Percentiles rank a stretch among this genome's conserved stretches.
Evolutionary conservation across 2,329 filamentous ascomycete species (phyloP).

Genomic region (Pseudocercospora crystallina): DNA sequence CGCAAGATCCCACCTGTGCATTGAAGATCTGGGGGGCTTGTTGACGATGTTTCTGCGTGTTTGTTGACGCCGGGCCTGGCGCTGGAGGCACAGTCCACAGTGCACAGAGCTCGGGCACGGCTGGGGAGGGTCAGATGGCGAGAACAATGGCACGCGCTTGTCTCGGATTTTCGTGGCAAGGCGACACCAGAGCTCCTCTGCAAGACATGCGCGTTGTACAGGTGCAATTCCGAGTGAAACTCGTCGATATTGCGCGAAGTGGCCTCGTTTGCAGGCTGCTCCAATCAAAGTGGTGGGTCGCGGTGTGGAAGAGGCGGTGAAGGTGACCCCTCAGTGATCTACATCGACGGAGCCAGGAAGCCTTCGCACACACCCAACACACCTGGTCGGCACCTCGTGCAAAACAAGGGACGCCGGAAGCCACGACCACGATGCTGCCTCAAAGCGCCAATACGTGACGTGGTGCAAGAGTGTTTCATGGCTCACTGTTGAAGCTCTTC

Average conservation of each 20-base stretch:
- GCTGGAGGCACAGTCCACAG: too few species aligned
- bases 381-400: slow-evolving; percentile 17
- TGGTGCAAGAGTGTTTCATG: slow-evolving; percentile 3
- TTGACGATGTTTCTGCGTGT: not conserved
- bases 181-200: slow-evolving; percentile 17
- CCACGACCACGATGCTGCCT: slow-evolving; percentile 2
- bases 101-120: not conserved
- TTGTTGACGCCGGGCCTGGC: too few species aligned
- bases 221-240: slow-evolving; percentile 16
- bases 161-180: slow-evolving; percentile 20
- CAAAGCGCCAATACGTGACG: slow-evolving; percentile 3
- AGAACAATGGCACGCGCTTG: slow-evolving; percentile 23
- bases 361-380: too few species aligned
- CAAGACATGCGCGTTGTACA: slow-evolving; percentile 23
- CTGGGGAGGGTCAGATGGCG: slow-evolving; percentile 13
- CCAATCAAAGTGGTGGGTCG: slow-evolving; percentile 19
- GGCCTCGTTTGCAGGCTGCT: slow-evolving; percentile 17
- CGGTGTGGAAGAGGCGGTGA: slow-evolving; percentile 16
- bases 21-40: slow-evolving; percentile 20
- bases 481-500: too few species aligned
- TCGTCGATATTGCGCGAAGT: slow-evolving; percentile 13
- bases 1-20: slow-evolving; percentile 20
- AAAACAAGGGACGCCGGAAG: slow-evolving; percentile 8
- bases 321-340: slow-evolving; percentile 13
- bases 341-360: slow-evolving; percentile 11